Percentiles rank a stretch among this genome's conserved stretches.
Conservation (phyloP, 371 early-diverging fungal species). For the Fennellomyces sp. region DNA sequence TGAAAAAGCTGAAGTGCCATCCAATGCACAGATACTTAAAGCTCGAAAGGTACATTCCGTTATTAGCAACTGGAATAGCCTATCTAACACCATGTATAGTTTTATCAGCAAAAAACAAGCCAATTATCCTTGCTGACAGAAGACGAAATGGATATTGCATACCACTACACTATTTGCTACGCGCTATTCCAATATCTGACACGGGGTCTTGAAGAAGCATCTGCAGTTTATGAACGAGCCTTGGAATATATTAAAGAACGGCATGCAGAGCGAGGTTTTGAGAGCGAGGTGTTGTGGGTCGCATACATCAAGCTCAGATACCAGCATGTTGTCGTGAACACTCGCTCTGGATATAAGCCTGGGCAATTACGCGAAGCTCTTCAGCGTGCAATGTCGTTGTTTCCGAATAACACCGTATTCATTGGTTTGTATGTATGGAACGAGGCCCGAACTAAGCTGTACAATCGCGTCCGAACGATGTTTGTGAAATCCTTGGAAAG, state of each 20-base stretch:
- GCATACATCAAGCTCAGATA: constrained; percentile 48
- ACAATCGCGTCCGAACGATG: constrained; percentile 63
- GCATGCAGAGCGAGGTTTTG: constrained; percentile 45
- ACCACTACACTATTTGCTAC: constrained; percentile 46
- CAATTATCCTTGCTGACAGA: constrained; percentile 25
- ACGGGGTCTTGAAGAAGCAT: constrained; percentile 49
- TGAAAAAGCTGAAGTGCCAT: neutral
- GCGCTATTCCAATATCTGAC: constrained; percentile 63
- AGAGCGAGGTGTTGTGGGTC: constrained; percentile 44
- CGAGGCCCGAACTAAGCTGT: constrained; percentile 66
- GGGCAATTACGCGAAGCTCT: constrained; percentile 50
- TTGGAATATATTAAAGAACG: constrained; percentile 41
- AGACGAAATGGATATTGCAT: constrained; percentile 32
- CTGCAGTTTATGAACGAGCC: constrained; percentile 49
- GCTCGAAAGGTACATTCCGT: constrained; percentile 10
- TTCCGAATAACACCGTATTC: constrained; percentile 66
- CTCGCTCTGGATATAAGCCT: constrained; percentile 48
- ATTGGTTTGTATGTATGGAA: constrained; percentile 66
- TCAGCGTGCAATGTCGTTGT: constrained; percentile 46
- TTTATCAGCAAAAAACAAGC: constrained; percentile 30
- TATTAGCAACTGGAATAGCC: neutral
- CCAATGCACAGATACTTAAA: constrained; percentile 18
- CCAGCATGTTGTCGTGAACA: constrained; percentile 34
- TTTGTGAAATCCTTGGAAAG: constrained; percentile 36
- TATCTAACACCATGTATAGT: constrained; percentile 15